Evolutionary conservation across 2,329 filamentous ascomycete species (phyloP).

Genomic region (Apiospora malaysiana): DNA sequence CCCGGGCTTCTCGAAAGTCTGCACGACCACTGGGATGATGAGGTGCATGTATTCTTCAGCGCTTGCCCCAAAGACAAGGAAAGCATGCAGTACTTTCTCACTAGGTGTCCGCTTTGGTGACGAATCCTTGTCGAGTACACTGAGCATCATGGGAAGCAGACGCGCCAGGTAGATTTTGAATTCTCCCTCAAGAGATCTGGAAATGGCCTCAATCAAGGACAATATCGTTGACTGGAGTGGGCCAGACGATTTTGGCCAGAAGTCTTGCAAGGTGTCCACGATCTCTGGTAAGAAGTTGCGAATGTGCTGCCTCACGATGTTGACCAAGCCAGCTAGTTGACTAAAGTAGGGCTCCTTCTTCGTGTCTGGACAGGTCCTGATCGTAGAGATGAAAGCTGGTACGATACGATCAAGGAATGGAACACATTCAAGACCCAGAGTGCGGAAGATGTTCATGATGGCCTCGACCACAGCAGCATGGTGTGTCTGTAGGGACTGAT

Average conservation of each 20-base stretch:
- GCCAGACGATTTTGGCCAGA: slow-evolving; percentile 79
- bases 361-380: slow-evolving; percentile 77
- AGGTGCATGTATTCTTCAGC: slow-evolving; percentile 99
- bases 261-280: slow-evolving; percentile 84
- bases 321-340: slow-evolving; percentile 89
- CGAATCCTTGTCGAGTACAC: slow-evolving; percentile 85
- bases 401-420: slow-evolving; percentile 94
- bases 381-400: slow-evolving; percentile 89
- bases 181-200: slow-evolving; percentile 91
- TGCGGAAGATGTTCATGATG: slow-evolving; percentile 98
- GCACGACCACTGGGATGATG: slow-evolving; percentile 94
- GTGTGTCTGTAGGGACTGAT: slow-evolving; percentile 86
- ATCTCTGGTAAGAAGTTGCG: slow-evolving; percentile 88
- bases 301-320: slow-evolving; percentile 96
- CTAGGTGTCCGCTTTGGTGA: slow-evolving; percentile 79
- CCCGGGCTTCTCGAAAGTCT: slow-evolving; percentile 87
- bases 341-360: slow-evolving; percentile 97
- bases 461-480: slow-evolving; percentile 95
- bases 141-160: slow-evolving; percentile 90
- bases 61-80: slow-evolving; percentile 93
- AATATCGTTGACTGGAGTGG: slow-evolving; percentile 91
- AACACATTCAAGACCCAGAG: slow-evolving; percentile 93
- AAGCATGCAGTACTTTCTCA: slow-evolving; percentile 90
- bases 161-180: slow-evolving; percentile 96
- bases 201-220: slow-evolving; percentile 90